Evolutionary conservation across 2,329 filamentous ascomycete genomes (phyloP).

Genomic region (Capronia americana): DNA sequence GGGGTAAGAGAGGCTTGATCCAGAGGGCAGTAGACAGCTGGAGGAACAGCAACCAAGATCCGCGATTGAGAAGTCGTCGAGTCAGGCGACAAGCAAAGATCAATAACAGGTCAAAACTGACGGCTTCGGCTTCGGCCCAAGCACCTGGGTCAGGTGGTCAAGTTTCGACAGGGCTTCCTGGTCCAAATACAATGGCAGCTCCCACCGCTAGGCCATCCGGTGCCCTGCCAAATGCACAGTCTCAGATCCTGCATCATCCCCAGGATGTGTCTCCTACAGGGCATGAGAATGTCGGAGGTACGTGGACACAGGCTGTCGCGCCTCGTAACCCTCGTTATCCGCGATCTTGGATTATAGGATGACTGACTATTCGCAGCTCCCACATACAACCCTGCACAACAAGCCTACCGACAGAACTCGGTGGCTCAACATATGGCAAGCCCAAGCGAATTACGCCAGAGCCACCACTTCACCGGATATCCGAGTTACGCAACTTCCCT

Average conservation of each 20-base stretch:
- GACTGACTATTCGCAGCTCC: slow-evolving; percentile 32
- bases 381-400: slow-evolving; percentile 36
- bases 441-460: slow-evolving; percentile 71
- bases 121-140: slow-evolving; percentile 64
- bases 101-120: slow-evolving; percentile 78
- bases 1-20: slow-evolving; percentile 93
- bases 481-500: slow-evolving; percentile 67
- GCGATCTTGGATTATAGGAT: neutral
- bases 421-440: slow-evolving; percentile 43
- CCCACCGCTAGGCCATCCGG: slow-evolving; percentile 49
- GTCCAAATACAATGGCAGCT: slow-evolving; percentile 64
- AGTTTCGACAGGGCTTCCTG: slow-evolving; percentile 69
- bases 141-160: slow-evolving; percentile 69
- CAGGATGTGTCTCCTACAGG: slow-evolving; percentile 65
- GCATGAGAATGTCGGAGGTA: slow-evolving; percentile 86
- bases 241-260: slow-evolving; percentile 76
- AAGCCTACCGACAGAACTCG: slow-evolving; percentile 36
- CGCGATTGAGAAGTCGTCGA: slow-evolving; percentile 83
- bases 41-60: slow-evolving; percentile 98
- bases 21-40: slow-evolving; percentile 97
- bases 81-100: slow-evolving; percentile 97
- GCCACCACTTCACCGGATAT: slow-evolving; percentile 77
- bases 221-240: slow-evolving; percentile 72
- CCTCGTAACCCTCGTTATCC: neutral
- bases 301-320: slow-evolving; percentile 68